Evolutionary conservation across 148 eudicot species (phyloP), one percentile per base, ranked within the genome.

Genomic region (Persicaria tinctoria): DNA sequence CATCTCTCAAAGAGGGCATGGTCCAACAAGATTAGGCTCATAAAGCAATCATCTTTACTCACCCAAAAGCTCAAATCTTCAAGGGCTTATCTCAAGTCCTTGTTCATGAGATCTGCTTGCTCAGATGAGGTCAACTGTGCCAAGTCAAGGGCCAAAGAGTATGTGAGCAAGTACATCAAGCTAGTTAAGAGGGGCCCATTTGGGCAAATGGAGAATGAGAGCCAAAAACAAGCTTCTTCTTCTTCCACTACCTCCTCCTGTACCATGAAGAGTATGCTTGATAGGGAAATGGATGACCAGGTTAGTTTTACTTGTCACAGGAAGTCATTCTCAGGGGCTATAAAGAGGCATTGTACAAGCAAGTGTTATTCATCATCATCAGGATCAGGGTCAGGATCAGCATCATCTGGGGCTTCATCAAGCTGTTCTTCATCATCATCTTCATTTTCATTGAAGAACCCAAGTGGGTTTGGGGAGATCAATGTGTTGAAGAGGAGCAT

Each of bases 271-370:
- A 74, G 75, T 16, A 76, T 74, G 3, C 60, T 64, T 78, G 89
- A 84, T 6, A 82, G 76, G 76, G 79, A 77, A 10, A 56, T 71
- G 10, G 74, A 71, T 71, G 55, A 71, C 23, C 74, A 71, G 9
- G 55, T 50, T 56, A 75, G 56, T 64, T 78, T 13, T 46, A 79
- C 57, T 46, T 71, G 71, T 64, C 90, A 85, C 13, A 84, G 96
- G 74, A 88, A 79, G 80, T 90, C 96, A 3, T 90, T 88, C 63
- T 89, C 92, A 4, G 85, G 88, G 51, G 92, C 90, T 16, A 81
- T 88, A 70, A 89, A 89, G 27, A 71, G 89, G 23, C 88, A 83
- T 73, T 86, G 87, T 69, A 76, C 83, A 5, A 70, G 80, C 1
- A 87, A 78, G 45, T 74, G 86, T 55, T 76, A 71, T 8, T 46